Base-by-base conservation (phyloP, 2,329 filamentous ascomycete species). In the Xylariaceae sp. region DNA sequence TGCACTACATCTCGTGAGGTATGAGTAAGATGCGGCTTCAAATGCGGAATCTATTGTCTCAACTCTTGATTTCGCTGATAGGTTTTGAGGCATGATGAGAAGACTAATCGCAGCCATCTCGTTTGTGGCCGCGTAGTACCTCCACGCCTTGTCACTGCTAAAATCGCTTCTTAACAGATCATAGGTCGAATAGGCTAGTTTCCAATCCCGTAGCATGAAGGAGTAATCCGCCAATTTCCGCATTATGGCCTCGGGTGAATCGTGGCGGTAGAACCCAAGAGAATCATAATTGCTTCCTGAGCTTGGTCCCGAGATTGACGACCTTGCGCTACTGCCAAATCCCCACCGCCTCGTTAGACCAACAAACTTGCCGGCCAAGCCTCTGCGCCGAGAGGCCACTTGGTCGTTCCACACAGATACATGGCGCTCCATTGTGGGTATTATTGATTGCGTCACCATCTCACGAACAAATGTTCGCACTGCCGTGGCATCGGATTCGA, bases 131-230 rank as follows among this genome's bases (percentile, higher is more conserved):
- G 95, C 95, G 70, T 97, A 91, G 69, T 98, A 90, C 66, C 86
- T 91, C 95, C 95, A 99, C 1, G 95, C 96, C 73, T 98, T 98
- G 71, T 97, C 93, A 70, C 95, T 95, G 69, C 86, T 88, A 72
- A 93, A 99, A 71, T 99, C 96, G 7, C 88, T 84, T 50, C 91
- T 86, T 7, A 99, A 77, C 4, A 99, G 82, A 54, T 99, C 93
- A 71, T 97, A 99, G 0, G 91, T 96, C 12, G 89, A 92, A 65
- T 95, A 85, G 9, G 95, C 91, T 37, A 99, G 78, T 73, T 96
- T 97, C 86, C 89, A 99, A 73, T 99, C 96, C 29, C 95, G 86
- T 40, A 99, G 81, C 93, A 99, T 97, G 69, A 99, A 96, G 10
- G 92, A 88, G 74, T 93, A 98, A 71, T 99, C 95, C 43, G 91